Conservation (phyloP, 2,329 filamentous ascomycete species). For the Aspergillus pseudoglaucus region DNA sequence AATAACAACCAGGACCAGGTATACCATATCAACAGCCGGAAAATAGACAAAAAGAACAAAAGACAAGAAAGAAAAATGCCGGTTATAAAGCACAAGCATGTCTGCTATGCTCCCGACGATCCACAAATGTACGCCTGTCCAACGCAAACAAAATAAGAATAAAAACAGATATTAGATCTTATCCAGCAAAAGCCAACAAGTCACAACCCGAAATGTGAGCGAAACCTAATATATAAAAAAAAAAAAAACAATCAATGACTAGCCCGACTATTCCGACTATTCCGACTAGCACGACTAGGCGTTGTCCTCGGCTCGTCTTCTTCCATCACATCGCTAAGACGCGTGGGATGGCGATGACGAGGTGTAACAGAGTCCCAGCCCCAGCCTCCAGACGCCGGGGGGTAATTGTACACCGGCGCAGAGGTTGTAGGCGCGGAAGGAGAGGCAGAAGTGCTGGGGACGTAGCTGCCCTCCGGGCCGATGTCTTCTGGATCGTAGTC, state of each 20-base stretch:
- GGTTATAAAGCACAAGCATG: neutral
- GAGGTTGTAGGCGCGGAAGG: constrained; percentile 19
- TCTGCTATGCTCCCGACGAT: neutral
- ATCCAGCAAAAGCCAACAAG: neutral
- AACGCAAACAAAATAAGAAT: constrained; percentile 3
- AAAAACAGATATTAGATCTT: constrained; percentile 3
- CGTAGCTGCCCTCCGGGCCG: constrained; percentile 31
- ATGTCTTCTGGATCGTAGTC: constrained; percentile 52
- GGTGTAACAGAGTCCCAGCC: constrained; percentile 71
- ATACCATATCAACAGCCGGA: neutral
- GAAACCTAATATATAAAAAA: too few species aligned
- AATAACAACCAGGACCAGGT: neutral
- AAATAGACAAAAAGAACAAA: neutral
- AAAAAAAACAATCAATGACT: neutral
- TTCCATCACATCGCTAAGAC: constrained; percentile 80
- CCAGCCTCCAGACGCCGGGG: constrained; percentile 48
- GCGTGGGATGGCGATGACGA: constrained; percentile 75
- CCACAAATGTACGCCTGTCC: neutral
- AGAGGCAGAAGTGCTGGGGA: constrained; percentile 16
- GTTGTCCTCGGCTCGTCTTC: constrained; percentile 71
- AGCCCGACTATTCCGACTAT: constrained; percentile 38
- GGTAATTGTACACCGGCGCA: constrained; percentile 23
- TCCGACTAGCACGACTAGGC: constrained; percentile 49
- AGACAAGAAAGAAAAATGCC: neutral
- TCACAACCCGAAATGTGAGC: constrained; percentile 9